Evolutionary conservation across 2,329 filamentous ascomycete species (phyloP).

Genomic region (Alternaria consortialis): DNA sequence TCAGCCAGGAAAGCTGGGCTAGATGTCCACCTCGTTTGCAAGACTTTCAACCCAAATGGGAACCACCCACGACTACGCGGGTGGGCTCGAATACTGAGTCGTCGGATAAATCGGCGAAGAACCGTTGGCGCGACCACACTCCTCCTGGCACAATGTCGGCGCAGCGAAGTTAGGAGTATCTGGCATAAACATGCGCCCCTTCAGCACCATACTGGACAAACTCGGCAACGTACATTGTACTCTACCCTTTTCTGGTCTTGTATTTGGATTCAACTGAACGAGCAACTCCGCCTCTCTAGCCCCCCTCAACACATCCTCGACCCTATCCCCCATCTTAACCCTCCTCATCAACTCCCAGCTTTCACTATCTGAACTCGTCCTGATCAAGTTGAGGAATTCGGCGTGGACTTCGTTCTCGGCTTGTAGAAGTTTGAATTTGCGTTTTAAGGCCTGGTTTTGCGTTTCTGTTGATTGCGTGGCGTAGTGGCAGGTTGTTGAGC

Average conservation of each 20-base stretch:
- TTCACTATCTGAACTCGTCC: constrained; percentile 20
- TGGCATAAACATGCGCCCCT: not conserved
- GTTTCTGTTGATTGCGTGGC: constrained; percentile 7
- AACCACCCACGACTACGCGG: too few relatives aligned
- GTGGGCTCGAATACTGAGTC: too few relatives aligned
- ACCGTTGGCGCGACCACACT: too few relatives aligned
- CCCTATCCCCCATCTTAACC: constrained; percentile 22
- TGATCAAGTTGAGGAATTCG: constrained; percentile 23
- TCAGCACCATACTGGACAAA: not conserved
- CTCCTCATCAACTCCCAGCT: constrained; percentile 21
- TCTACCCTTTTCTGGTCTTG: constrained; percentile 13
- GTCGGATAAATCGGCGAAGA: too few relatives aligned
- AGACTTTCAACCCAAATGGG: too few relatives aligned
- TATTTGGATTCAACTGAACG: constrained; percentile 17
- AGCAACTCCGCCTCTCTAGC: constrained; percentile 26
- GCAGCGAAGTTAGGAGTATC: not conserved
- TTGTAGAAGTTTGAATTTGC: constrained; percentile 20
- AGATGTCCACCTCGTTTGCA: too few relatives aligned
- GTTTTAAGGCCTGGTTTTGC: constrained; percentile 22
- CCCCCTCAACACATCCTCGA: constrained; percentile 19
- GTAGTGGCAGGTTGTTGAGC: constrained; percentile 14
- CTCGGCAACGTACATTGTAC: not conserved
- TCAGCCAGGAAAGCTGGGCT: too few relatives aligned
- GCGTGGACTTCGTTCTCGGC: constrained; percentile 21
- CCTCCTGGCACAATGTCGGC: too few relatives aligned